These are phyloP conservation scores for Mycena rosella DNA, from an alignment of 768 basidiomycete species.

Conservation along the genomic window DNA sequence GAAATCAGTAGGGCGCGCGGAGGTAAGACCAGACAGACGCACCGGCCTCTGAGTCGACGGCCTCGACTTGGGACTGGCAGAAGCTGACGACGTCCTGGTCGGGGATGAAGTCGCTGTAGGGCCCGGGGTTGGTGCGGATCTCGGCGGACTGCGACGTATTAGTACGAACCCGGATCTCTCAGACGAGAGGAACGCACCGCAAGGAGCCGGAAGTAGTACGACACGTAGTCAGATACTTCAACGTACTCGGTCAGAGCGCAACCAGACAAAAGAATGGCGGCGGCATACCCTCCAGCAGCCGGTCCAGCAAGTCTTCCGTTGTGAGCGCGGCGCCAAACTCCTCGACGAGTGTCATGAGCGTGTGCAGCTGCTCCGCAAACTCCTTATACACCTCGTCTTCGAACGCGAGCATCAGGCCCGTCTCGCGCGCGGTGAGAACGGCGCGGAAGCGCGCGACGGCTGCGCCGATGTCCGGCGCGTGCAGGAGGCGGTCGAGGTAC, in stretches of 20 bases:
- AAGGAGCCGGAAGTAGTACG: constrained; percentile 84
- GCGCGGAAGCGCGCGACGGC: constrained; percentile 33
- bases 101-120: constrained; percentile 79
- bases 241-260: constrained; percentile 19
- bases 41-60: constrained; percentile 84
- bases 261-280: background rate
- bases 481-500: constrained; percentile 79
- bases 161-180: background rate
- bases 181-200: constrained; percentile 57
- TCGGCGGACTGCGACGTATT: constrained; percentile 68
- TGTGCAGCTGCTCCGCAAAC: constrained; percentile 33
- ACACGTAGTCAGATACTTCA: constrained; percentile 77
- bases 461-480: constrained; percentile 38
- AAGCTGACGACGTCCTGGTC: constrained; percentile 83
- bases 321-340: constrained; percentile 26
- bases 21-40: no score
- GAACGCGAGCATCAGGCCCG: constrained; percentile 23
- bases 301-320: constrained; percentile 28
- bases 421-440: constrained; percentile 27
- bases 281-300: constrained; percentile 25
- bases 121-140: constrained; percentile 73
- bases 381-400: constrained; percentile 34
- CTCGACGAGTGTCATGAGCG: constrained; percentile 26
- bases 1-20: background rate
- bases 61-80: constrained; percentile 84